Percentiles rank a stretch among this genome's conserved stretches.
These are phyloP conservation scores for Phytophthora pseudosyringae DNA, from an alignment of 352 stramenopile species.

Conservation along the genomic window DNA sequence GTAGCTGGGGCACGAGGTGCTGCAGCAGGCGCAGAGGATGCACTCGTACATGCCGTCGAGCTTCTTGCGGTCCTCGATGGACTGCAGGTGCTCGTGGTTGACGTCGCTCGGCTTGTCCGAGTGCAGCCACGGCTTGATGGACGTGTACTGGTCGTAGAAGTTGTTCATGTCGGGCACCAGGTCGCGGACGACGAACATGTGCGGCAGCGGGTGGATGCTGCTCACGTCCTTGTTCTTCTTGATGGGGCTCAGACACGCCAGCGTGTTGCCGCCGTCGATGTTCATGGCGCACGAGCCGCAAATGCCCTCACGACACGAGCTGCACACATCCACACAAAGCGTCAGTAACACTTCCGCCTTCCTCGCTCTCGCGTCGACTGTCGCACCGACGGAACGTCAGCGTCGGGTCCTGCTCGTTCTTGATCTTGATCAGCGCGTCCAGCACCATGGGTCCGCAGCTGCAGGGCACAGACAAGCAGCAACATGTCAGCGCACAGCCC, in stretches of 20 bases:
- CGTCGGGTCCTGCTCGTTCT: conserved; percentile 98
- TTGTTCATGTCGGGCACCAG: conserved; percentile 99
- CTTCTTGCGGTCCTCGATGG: conserved; percentile 98
- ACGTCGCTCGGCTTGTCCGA: conserved; percentile 88
- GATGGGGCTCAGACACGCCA: conserved; percentile 98
- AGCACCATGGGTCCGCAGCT: conserved; percentile 98
- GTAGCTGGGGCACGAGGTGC: conserved; percentile 98
- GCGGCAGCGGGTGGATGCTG: conserved; percentile 99
- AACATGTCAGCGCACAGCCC: conserved; percentile 1
- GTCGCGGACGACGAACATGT: conserved; percentile 99
- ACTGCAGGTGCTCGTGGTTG: conserved; percentile 90
- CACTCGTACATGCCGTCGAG: conserved; percentile 99
- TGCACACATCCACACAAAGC: conserved; percentile 25
- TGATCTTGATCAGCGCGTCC: conserved; percentile 99
- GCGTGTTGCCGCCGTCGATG: conserved; percentile 98
- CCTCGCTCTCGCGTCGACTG: neutral
- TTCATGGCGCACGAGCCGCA: conserved; percentile 99
- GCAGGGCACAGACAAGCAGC: conserved; percentile 8
- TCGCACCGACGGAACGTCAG: conserved; percentile 96
- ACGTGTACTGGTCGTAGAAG: conserved; percentile 98
- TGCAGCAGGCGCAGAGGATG: conserved; percentile 99
- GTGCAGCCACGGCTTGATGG: conserved; percentile 99
- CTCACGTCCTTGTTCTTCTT: conserved; percentile 93
- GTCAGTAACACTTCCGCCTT: neutral
- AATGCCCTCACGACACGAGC: conserved; percentile 98